Conservation (phyloP, 257 asterid species). For the Avicennia marina region DNA sequence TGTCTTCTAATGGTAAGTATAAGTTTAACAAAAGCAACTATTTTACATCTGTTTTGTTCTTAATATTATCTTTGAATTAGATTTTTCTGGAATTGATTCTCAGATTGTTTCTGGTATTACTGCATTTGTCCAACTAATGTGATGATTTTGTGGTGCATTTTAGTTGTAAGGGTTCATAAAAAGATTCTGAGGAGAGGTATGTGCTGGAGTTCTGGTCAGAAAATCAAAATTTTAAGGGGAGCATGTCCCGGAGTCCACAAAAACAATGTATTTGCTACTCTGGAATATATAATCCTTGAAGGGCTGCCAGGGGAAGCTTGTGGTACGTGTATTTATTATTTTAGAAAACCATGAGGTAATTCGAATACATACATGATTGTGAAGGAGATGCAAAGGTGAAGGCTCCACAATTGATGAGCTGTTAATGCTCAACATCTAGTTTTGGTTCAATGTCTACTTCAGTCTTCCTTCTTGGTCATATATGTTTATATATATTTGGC, state of each 20-base stretch:
- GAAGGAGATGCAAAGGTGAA: background rate
- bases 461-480: background rate
- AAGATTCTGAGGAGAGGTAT: conserved; percentile 43
- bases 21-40: background rate
- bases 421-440: background rate
- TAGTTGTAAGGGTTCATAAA: conserved; percentile 60
- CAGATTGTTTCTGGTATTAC: background rate
- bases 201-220: conserved; percentile 62
- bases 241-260: conserved; percentile 56
- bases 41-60: background rate
- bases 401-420: background rate
- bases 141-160: conserved; percentile 11
- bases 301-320: conserved; percentile 59
- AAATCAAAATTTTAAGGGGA: conserved; percentile 60
- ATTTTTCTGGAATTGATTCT: background rate
- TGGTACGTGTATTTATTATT: conserved; percentile 34
- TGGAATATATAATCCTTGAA: conserved; percentile 62
- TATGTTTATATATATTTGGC: background rate
- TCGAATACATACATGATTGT: background rate
- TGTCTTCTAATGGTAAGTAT: conserved; percentile 49
- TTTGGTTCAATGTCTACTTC: background rate
- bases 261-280: conserved; percentile 44
- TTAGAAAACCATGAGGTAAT: background rate
- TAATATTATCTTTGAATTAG: background rate
- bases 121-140: conserved; percentile 6